Evolutionary conservation across 2,329 filamentous ascomycete species (phyloP), one percentile per base, ranked within the genome.

Genomic region (Ascochyta koolunga): DNA sequence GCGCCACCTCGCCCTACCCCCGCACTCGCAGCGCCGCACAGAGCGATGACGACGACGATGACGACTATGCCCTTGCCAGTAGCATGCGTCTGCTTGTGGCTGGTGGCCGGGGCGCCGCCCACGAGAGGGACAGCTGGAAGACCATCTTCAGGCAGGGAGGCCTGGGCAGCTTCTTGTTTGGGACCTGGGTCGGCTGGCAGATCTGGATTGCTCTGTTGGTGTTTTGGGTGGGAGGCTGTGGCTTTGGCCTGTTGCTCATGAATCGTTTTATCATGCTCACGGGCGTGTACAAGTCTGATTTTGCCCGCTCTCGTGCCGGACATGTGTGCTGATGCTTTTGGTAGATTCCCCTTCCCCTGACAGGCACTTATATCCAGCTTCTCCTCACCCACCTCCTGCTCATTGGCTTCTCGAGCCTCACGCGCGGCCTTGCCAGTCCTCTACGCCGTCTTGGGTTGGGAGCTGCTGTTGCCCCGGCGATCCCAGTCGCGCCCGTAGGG

Each of bases 311-410:
- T 10, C 47, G 21, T 22, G 9, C 19, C 19, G 19, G 29, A 11
- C 8, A n/a, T 29, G 24, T 13, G 27, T 50, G 50, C 68, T 72
- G 49, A 73, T 25, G 4, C 1, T 8, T 5, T 7, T 2, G 10
- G 15, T 63, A 82, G 79, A 60, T 83, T 84, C 55, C 78, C 78
- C 83, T 82, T 55, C 82, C 82, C 13, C 69, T 83, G 25, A 78
- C 80, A 8, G 75, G 78, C 44, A 82, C 81, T 0, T 77, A 81
- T 24, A 64, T 82, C 16, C 79, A 84, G 59, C 75, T 84, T 33
- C 62, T 80, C 39, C 76, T 82, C 46, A 79, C 80, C 3, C 81
- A 83, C 55, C 56, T 78, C 5, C 76, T 80, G 32, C 72, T 84
- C 40, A 57, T 81, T 4, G 72, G 77, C 47, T 77, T 76, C 27